These are phyloP conservation scores for Dacryopinax primogenitus DNA, from an alignment of 768 basidiomycete species.

Conservation along the genomic window DNA sequence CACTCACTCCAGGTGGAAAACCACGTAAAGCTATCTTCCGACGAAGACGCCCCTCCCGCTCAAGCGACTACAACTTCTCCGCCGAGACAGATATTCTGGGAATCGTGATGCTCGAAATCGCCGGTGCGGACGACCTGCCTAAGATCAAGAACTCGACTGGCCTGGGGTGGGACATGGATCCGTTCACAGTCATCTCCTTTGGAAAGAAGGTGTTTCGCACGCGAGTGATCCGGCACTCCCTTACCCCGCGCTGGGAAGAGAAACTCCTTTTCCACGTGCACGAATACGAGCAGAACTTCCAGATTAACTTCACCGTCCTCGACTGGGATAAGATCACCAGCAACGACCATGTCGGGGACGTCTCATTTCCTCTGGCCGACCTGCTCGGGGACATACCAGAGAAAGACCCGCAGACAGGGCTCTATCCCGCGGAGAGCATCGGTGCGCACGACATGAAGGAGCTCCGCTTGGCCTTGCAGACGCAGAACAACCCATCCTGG, in stretches of 20 bases:
- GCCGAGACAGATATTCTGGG: constrained; percentile 74
- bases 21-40: constrained; percentile 31
- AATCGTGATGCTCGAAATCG: constrained; percentile 89
- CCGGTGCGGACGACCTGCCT: constrained; percentile 71
- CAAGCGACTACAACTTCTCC: constrained; percentile 43
- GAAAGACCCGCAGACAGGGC: constrained; percentile 41
- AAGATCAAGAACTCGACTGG: constrained; percentile 76
- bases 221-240: constrained; percentile 67
- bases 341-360: constrained; percentile 83
- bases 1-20: constrained; percentile 10
- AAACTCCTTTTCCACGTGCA: constrained; percentile 92
- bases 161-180: constrained; percentile 92
- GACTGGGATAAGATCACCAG: constrained; percentile 93
- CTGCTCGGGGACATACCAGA: constrained; percentile 56
- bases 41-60: constrained; percentile 30
- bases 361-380: constrained; percentile 53
- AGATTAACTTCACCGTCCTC: constrained; percentile 67
- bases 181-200: constrained; percentile 90
- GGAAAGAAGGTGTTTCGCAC: constrained; percentile 96
- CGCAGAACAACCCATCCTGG: constrained; percentile 53
- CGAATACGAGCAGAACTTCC: constrained; percentile 66
- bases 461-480: constrained; percentile 50
- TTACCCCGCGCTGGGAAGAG: constrained; percentile 87
- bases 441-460: constrained; percentile 50
- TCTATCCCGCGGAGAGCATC: constrained; percentile 41